Conservation (phyloP, 768 basidiomycete species). For the Suillus placidus region DNA sequence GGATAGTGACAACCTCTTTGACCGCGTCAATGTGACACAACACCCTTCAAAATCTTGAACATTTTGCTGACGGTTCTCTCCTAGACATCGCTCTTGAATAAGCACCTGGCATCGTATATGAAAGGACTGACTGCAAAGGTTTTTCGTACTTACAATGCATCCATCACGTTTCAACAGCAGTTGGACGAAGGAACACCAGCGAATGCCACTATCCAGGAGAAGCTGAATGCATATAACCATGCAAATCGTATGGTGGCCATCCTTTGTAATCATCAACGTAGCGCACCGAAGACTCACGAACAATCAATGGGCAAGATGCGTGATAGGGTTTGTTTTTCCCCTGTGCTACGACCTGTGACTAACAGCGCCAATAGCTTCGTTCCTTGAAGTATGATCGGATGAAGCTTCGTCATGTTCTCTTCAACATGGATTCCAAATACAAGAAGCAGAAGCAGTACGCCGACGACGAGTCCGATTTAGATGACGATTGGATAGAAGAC, state of each 20-base stretch:
- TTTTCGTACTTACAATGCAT: constrained; percentile 99
- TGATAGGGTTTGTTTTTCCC: constrained; percentile 67
- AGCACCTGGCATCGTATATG: constrained; percentile 92
- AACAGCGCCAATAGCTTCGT: constrained; percentile 61
- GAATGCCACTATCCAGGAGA: constrained; percentile 86
- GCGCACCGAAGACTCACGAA: constrained; percentile 89
- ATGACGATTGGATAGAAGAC: constrained; percentile 85
- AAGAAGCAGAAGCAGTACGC: constrained; percentile 80
- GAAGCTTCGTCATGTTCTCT: constrained; percentile 91
- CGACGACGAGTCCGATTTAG: constrained; percentile 90
- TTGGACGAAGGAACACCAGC: constrained; percentile 74
- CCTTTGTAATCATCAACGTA: constrained; percentile 98
- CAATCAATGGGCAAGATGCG: constrained; percentile 94
- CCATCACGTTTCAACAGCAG: constrained; percentile 91
- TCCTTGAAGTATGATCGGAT: constrained; percentile 94
- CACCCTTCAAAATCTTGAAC: constrained; percentile 8
- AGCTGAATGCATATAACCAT: constrained; percentile 94
- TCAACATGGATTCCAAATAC: constrained; percentile 73
- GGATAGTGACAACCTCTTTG: constrained; percentile 88
- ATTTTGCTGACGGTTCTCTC: not conserved
- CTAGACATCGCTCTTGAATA: constrained; percentile 85
- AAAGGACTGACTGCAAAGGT: constrained; percentile 98
- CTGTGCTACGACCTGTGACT: not conserved
- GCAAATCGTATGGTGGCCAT: constrained; percentile 98
- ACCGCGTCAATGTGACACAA: constrained; percentile 79